Percentiles rank a stretch among this genome's conserved stretches.
phyloP scores from a whole-genome alignment of 805 yeast genomes.

The Candida sphagnicola region DNA sequence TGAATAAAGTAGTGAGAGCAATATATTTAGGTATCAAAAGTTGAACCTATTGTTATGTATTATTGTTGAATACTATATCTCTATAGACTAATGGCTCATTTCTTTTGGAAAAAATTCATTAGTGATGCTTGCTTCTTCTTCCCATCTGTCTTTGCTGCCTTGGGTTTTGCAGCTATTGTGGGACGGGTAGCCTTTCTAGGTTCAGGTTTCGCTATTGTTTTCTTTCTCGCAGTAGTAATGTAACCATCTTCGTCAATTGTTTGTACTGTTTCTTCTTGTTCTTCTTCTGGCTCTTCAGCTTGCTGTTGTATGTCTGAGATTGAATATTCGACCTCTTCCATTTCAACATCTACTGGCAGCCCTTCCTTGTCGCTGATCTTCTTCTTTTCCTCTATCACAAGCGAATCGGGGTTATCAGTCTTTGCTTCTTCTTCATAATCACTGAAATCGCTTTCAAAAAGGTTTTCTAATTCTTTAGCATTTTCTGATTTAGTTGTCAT shows the following conservation, averaged over 20 bases:
- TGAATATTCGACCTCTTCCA: conserved; percentile 6
- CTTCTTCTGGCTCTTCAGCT: conserved; percentile 6
- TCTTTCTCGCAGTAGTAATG: conserved; percentile 34
- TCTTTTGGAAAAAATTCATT: conserved; percentile 46
- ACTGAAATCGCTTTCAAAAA: conserved; percentile 24
- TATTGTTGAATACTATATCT: no score
- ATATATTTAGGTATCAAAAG: no score
- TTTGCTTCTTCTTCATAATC: conserved; percentile 11
- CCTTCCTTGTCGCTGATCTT: not conserved
- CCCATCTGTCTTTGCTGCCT: conserved; percentile 15
- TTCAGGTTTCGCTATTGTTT: conserved; percentile 12
- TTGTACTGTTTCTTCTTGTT: conserved; percentile 9
- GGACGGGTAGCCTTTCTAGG: conserved; percentile 8
- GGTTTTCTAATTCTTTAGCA: conserved; percentile 23
- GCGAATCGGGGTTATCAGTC: conserved; percentile 10
- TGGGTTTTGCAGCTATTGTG: conserved; percentile 9
- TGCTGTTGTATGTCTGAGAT: conserved; percentile 3
- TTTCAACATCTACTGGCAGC: conserved; percentile 2
- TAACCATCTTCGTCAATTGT: conserved; percentile 50
- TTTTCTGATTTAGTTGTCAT: conserved; percentile 5
- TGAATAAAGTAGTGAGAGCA: no score
- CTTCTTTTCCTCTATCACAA: conserved; percentile 7
- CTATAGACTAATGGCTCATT: conserved; percentile 11
- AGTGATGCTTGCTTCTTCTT: conserved; percentile 39
- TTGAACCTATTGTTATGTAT: no score